These are phyloP conservation scores for Bjerkandera adusta DNA, from an alignment of 1,284 basidiomycete species.

Conservation along the genomic window DNA sequence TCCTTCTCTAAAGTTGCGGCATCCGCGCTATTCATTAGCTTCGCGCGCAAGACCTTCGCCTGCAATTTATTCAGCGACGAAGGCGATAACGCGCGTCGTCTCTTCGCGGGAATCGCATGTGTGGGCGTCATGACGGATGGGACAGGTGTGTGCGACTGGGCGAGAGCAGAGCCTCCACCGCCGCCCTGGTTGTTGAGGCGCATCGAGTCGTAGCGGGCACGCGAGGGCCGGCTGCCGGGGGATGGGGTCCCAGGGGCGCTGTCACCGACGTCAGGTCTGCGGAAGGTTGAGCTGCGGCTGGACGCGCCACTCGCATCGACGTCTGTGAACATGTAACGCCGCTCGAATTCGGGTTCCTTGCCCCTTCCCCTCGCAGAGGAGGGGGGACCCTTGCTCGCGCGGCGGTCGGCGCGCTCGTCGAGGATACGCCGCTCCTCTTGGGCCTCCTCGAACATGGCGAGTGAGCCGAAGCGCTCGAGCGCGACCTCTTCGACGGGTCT, in stretches of 20 bases:
- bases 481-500: conserved; percentile 80
- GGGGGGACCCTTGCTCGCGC: conserved; percentile 28
- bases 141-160: conserved; percentile 74
- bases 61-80: conserved; percentile 90
- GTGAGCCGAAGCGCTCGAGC: conserved; percentile 81
- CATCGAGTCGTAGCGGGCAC: conserved; percentile 52
- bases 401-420: conserved; percentile 73
- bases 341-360: conserved; percentile 43
- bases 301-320: conserved; percentile 58
- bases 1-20: conserved; percentile 77
- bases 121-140: conserved; percentile 87
- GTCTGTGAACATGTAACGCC: conserved; percentile 68
- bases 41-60: conserved; percentile 90
- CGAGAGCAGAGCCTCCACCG: conserved; percentile 23
- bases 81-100: conserved; percentile 54
- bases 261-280: conserved; percentile 67
- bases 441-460: conserved; percentile 88
- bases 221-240: conserved; percentile 37
- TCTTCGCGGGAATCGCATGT: conserved; percentile 32
- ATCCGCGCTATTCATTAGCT: conserved; percentile 75
- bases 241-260: conserved; percentile 61
- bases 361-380: conserved; percentile 30
- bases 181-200: conserved; percentile 42
- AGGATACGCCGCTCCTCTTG: conserved; percentile 81
- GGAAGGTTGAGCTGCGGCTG: conserved; percentile 77